Conservation (phyloP, 768 basidiomycete species). For the Omphalotus guepiniiformis region DNA sequence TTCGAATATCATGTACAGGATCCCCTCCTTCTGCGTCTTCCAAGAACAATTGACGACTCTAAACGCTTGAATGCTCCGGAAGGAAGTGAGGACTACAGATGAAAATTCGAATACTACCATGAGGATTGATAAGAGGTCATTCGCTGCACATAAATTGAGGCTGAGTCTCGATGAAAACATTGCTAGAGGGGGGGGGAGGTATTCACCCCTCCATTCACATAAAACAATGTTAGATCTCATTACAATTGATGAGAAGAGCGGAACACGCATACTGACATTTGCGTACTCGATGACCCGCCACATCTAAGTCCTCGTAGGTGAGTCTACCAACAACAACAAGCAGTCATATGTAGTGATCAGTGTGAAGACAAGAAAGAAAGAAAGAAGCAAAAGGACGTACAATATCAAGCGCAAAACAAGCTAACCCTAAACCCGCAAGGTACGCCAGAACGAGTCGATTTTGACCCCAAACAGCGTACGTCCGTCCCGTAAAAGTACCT, state of each 20-base stretch:
- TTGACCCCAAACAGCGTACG: constrained; percentile 20
- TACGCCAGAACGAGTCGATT: constrained; percentile 15
- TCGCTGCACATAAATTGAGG: not conserved
- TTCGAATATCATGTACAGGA: not conserved
- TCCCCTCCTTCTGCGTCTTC: not conserved
- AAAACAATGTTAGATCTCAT: not conserved
- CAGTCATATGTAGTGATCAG: too few species aligned
- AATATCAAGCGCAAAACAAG: constrained; percentile 18
- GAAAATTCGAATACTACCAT: not conserved
- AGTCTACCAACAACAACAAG: too few species aligned
- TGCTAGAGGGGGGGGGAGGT: not conserved
- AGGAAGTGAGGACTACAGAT: not conserved
- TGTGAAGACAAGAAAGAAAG: too few species aligned
- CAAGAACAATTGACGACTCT: not conserved
- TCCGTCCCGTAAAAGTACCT: constrained; percentile 15
- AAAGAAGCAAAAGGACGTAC: constrained; percentile 14
- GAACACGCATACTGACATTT: not conserved
- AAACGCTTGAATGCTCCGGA: not conserved
- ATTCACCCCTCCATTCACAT: too few species aligned
- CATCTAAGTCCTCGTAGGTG: not conserved
- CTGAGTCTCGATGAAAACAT: not conserved
- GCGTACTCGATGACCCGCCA: not conserved
- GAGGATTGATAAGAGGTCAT: not conserved
- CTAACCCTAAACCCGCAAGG: constrained; percentile 18
- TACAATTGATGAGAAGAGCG: not conserved